phyloP scores from a whole-genome alignment of 1,139 yeast genomes.

The Arxiozyma heterogenica region DNA sequence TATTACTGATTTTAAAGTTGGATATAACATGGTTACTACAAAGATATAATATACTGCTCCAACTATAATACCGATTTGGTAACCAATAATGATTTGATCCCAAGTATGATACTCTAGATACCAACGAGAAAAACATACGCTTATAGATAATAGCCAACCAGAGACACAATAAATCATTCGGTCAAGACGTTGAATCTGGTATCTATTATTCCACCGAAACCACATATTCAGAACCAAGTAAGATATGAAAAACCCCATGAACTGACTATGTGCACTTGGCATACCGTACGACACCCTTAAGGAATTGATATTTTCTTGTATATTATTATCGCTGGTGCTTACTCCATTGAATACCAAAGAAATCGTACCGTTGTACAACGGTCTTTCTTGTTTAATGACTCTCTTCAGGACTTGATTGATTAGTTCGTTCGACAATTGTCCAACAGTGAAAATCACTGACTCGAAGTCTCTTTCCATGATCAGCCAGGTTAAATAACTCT shows the following conservation, averaged over 20 bases:
- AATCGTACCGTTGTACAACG: conserved; percentile 34
- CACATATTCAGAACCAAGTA: conserved; percentile 48
- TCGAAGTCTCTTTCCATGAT: conserved; percentile 75
- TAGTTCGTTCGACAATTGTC: conserved; percentile 74
- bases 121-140: conserved; percentile 68
- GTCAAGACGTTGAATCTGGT: conserved; percentile 6
- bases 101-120: conserved; percentile 69
- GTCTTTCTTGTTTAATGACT: conserved; percentile 63
- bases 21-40: conserved; percentile 18
- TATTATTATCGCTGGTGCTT: conserved; percentile 34
- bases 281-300: conserved; percentile 45
- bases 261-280: conserved; percentile 97
- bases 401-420: conserved; percentile 61
- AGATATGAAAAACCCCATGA: conserved; percentile 76
- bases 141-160: conserved; percentile 15
- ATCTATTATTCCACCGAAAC: conserved; percentile 33
- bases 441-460: conserved; percentile 73
- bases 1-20: not conserved
- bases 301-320: conserved; percentile 28
- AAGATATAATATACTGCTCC: conserved; percentile 41
- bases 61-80: conserved; percentile 47
- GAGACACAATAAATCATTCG: not conserved
- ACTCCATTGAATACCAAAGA: not conserved
- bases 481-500: conserved; percentile 79
- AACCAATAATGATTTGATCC: conserved; percentile 69